A percentile compares a stretch with the other conserved stretches of the same genome.
Conservation (phyloP, 2,329 filamentous ascomycete genomes). For the Pestalotiopsis sp. region DNA sequence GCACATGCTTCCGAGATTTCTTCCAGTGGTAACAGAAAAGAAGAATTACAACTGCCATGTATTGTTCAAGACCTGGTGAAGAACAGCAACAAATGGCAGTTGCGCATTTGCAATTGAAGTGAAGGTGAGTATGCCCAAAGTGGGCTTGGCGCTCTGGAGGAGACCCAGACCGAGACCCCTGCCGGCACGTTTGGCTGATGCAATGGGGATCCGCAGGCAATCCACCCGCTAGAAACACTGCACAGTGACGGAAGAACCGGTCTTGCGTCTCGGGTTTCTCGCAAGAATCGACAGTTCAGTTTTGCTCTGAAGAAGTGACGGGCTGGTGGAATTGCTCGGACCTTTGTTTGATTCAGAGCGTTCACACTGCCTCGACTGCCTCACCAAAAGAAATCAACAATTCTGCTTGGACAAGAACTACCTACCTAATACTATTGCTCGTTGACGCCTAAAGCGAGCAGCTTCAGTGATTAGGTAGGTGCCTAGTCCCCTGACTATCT, state of each 20-base stretch:
- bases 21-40: too few relatives aligned
- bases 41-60: neutral
- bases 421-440: neutral
- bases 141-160: neutral
- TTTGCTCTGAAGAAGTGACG: neutral
- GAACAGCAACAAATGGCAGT: neutral
- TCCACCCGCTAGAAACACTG: constrained; percentile 7
- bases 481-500: neutral
- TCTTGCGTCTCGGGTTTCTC: neutral
- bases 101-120: neutral
- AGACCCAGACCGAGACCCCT: neutral
- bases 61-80: neutral
- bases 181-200: neutral
- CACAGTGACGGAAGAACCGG: constrained; percentile 13
- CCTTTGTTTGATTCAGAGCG: neutral
- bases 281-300: neutral
- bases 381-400: neutral
- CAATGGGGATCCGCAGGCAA: neutral
- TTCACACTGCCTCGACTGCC: neutral
- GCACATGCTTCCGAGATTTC: neutral
- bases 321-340: neutral
- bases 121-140: neutral
- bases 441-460: neutral
- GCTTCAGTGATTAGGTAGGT: neutral
- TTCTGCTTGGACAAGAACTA: neutral